These are phyloP conservation scores for Paecilomyces fulvus DNA, from an alignment of 2,329 filamentous ascomycete species.

Conservation along the genomic window DNA sequence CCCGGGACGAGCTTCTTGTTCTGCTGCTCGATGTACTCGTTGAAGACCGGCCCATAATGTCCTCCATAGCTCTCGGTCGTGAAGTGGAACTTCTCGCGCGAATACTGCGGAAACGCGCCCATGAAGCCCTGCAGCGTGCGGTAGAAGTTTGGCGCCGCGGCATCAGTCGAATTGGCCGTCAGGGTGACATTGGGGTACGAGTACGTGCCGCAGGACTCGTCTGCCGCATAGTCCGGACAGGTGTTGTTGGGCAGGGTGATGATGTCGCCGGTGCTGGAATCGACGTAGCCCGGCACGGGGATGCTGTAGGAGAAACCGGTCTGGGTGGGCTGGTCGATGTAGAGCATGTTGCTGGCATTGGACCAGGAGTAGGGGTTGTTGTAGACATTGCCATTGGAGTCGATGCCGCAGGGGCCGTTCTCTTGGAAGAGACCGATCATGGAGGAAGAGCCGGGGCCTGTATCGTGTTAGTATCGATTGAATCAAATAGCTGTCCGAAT, in stretches of 20 bases:
- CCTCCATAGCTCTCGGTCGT: conserved; percentile 51
- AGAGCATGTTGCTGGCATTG: conserved; percentile 58
- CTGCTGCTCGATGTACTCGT: conserved; percentile 10
- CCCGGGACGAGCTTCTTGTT: not conserved
- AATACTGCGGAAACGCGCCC: conserved; percentile 49
- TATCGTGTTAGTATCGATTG: not conserved
- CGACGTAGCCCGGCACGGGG: not conserved
- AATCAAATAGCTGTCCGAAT: not conserved
- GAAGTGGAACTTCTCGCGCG: conserved; percentile 45
- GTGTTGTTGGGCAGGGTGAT: not conserved
- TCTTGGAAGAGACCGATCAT: conserved; percentile 49
- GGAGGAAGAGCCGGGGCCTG: conserved; percentile 49
- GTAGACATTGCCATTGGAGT: conserved; percentile 38
- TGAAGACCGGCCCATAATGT: conserved; percentile 51
- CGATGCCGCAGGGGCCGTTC: conserved; percentile 46
- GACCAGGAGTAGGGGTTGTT: conserved; percentile 56
- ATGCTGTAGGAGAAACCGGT: conserved; percentile 1
- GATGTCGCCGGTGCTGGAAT: not conserved
- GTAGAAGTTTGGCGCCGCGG: conserved; percentile 52
- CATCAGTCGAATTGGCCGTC: conserved; percentile 45
- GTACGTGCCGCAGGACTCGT: conserved; percentile 47
- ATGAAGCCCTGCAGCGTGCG: conserved; percentile 55
- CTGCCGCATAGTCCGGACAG: not conserved
- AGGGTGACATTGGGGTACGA: conserved; percentile 43
- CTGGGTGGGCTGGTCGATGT: conserved; percentile 39